These are phyloP conservation scores for Schizonepeta tenuifolia DNA, from an alignment of 257 asterid genomes.

Conservation along the genomic window DNA sequence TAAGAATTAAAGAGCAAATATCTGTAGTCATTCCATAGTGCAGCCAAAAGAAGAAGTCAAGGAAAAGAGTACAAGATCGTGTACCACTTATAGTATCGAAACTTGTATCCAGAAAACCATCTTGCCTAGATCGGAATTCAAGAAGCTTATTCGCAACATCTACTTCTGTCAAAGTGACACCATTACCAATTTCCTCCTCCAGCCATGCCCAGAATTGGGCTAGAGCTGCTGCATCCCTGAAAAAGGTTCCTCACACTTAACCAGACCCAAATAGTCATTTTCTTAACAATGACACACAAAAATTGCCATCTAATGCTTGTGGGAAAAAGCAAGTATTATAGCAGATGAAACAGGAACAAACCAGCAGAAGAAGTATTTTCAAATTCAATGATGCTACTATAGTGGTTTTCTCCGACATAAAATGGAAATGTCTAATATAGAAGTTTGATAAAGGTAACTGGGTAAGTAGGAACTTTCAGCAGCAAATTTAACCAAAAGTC, in stretches of 20 bases:
- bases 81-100: slow-evolving; percentile 99
- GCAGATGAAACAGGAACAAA: background rate
- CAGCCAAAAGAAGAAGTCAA: slow-evolving; percentile 3
- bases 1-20: slow-evolving; percentile 4
- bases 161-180: slow-evolving; percentile 69
- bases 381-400: background rate
- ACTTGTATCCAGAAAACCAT: slow-evolving; percentile 88
- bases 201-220: slow-evolving; percentile 97
- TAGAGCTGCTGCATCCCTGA: slow-evolving; percentile 95
- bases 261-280: slow-evolving; percentile 8
- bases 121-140: slow-evolving; percentile 86
- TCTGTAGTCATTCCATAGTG: slow-evolving; percentile 11
- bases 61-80: slow-evolving; percentile 25
- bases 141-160: slow-evolving; percentile 84
- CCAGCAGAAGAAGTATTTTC: background rate
- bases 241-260: slow-evolving; percentile 29
- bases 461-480: background rate
- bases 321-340: background rate
- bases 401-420: background rate
- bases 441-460: background rate
- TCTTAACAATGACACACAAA: slow-evolving; percentile 4
- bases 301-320: slow-evolving; percentile 10
- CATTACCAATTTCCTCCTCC: slow-evolving; percentile 72
- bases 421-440: background rate
- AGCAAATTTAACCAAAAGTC: background rate